phyloP scores from a whole-genome alignment of 1,284 basidiomycete species.

The Sporisorium exsertum region DNA sequence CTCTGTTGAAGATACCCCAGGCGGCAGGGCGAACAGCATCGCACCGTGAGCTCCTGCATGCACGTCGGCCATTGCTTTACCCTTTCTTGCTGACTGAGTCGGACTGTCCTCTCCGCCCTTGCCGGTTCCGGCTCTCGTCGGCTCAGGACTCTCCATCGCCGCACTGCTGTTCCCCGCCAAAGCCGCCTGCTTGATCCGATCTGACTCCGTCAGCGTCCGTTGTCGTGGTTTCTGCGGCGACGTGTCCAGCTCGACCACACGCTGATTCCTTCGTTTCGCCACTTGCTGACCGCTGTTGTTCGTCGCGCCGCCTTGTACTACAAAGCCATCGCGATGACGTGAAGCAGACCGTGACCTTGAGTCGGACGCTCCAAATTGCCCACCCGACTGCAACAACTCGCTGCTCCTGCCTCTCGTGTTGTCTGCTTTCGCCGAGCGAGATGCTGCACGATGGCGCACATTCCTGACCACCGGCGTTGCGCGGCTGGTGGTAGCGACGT shows the following conservation, averaged over 20 bases:
- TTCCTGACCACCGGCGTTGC: slow-evolving; percentile 27
- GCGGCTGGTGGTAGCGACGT: slow-evolving; percentile 31
- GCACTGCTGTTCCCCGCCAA: slow-evolving; percentile 19
- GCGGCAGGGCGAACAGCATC: slow-evolving; percentile 19
- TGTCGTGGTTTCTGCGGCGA: slow-evolving; percentile 31
- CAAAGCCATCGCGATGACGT: slow-evolving; percentile 1
- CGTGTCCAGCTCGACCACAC: slow-evolving; percentile 43
- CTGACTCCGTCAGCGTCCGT: slow-evolving; percentile 39
- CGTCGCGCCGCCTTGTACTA: not conserved
- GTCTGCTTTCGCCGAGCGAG: slow-evolving; percentile 4
- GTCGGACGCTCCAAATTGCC: not conserved
- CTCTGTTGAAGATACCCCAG: not conserved
- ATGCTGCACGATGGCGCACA: slow-evolving; percentile 18
- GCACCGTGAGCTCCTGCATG: slow-evolving; percentile 6
- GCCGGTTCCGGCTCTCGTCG: not conserved
- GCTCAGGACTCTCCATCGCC: slow-evolving; percentile 17
- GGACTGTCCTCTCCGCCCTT: not conserved
- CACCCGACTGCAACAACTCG: slow-evolving; percentile 7
- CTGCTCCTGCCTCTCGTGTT: slow-evolving; percentile 13
- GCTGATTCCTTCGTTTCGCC: slow-evolving; percentile 28
- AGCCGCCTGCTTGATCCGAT: slow-evolving; percentile 50
- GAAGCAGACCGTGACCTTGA: slow-evolving; percentile 20
- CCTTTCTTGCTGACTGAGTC: not conserved
- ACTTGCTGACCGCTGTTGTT: slow-evolving; percentile 2
- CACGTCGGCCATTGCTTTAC: not conserved